A percentile compares a stretch with the other conserved stretches of the same genome.
phyloP scores from a whole-genome alignment of 1,139 yeast species.

The Hyphopichia wangnamkhiaoensis region DNA sequence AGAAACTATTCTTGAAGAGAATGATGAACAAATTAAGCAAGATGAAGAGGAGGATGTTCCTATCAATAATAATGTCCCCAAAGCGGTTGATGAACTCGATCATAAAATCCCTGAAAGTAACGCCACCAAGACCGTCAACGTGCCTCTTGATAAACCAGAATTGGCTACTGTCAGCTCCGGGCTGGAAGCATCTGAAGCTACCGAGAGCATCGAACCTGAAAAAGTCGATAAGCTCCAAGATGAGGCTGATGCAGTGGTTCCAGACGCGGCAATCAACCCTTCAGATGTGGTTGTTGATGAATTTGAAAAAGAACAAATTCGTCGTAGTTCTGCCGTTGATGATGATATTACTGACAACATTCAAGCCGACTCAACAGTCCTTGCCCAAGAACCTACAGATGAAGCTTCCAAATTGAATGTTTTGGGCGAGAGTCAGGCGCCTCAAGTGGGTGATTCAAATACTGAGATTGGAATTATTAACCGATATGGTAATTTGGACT shows the following conservation, averaged over 20 bases:
- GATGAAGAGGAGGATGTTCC: slow-evolving; percentile 19
- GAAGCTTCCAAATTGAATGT: neutral
- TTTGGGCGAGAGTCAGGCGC: neutral
- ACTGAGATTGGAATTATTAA: slow-evolving; percentile 24
- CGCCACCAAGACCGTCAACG: slow-evolving; percentile 1
- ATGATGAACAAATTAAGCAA: slow-evolving; percentile 10
- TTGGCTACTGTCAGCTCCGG: slow-evolving; percentile 12
- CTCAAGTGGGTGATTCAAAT: slow-evolving; percentile 3
- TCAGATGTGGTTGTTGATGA: slow-evolving; percentile 25
- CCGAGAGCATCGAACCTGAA: slow-evolving; percentile 3
- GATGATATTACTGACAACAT: neutral
- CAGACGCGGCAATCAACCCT: slow-evolving; percentile 17
- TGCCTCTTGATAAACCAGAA: slow-evolving; percentile 12
- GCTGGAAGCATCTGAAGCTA: slow-evolving; percentile 8
- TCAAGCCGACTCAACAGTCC: neutral
- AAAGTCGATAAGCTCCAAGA: slow-evolving; percentile 9
- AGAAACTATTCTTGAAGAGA: slow-evolving; percentile 6
- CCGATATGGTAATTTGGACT: slow-evolving; percentile 18
- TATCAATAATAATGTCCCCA: slow-evolving; percentile 11
- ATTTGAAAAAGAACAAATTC: slow-evolving; percentile 19
- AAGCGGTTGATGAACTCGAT: slow-evolving; percentile 23
- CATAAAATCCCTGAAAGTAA: slow-evolving; percentile 10
- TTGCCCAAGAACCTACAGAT: neutral
- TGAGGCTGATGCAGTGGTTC: slow-evolving; percentile 7
- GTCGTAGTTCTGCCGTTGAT: slow-evolving; percentile 4